These are phyloP conservation scores for Mycena metata DNA, from an alignment of 768 basidiomycete species.

Conservation along the genomic window DNA sequence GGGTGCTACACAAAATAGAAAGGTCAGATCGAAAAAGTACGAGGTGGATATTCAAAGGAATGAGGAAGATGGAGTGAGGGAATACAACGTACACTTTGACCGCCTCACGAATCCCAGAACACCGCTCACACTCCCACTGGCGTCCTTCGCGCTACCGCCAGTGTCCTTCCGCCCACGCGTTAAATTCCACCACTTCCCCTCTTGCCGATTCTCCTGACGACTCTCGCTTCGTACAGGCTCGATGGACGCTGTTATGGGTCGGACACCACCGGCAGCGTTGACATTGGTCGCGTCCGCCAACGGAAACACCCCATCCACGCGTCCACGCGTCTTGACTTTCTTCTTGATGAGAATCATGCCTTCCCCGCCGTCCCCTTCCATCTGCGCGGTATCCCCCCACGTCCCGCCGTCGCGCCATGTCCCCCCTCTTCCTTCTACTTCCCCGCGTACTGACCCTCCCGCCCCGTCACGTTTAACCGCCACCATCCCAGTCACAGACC, in stretches of 20 bases:
- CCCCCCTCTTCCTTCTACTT: conserved; percentile 44
- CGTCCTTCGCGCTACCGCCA: conserved; percentile 50
- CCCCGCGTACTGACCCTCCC: conserved; percentile 75
- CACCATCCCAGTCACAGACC: conserved; percentile 60
- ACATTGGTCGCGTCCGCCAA: conserved; percentile 76
- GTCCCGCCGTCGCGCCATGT: conserved; percentile 68
- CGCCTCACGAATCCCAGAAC: conserved; percentile 44
- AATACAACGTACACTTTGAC: conserved; percentile 58
- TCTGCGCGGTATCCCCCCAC: conserved; percentile 34
- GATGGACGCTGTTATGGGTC: conserved; percentile 37
- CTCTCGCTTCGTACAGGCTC: conserved; percentile 52
- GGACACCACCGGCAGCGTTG: conserved; percentile 41
- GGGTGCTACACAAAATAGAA: conserved; percentile 15
- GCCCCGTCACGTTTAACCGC: conserved; percentile 79
- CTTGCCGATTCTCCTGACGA: conserved; percentile 52
- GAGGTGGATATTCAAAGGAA: no score
- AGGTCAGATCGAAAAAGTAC: no score
- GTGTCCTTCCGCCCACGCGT: conserved; percentile 80
- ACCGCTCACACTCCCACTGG: conserved; percentile 26
- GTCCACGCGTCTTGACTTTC: conserved; percentile 65
- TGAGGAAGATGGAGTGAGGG: not conserved
- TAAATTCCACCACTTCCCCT: conserved; percentile 87
- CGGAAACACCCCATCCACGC: conserved; percentile 46
- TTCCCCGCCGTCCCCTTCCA: conserved; percentile 17
- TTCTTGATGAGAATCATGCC: conserved; percentile 60